These are phyloP conservation scores for Tetracladium setigerum DNA, from an alignment of 495 filamentous ascomycete genomes.

Conservation along the genomic window DNA sequence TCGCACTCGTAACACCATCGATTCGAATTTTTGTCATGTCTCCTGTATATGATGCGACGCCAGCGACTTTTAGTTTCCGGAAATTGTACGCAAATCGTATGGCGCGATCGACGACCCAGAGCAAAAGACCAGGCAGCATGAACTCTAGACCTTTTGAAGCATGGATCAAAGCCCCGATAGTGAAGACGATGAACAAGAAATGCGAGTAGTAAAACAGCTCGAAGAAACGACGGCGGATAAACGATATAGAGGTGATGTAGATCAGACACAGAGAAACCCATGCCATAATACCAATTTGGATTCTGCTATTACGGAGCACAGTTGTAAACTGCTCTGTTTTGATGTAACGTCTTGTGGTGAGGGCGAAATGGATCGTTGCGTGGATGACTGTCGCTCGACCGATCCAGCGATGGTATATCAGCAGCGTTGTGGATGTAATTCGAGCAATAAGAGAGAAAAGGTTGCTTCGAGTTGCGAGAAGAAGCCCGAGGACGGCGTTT, in stretches of 20 bases:
- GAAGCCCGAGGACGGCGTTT: slow-evolving; percentile 14
- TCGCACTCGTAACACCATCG: not conserved
- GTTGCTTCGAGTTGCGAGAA: slow-evolving; percentile 16
- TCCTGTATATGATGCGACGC: slow-evolving; percentile 2
- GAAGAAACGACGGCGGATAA: slow-evolving; percentile 10
- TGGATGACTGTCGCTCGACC: slow-evolving; percentile 13
- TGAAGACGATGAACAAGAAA: slow-evolving; percentile 16
- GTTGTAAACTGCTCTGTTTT: slow-evolving; percentile 7
- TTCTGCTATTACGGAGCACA: not conserved
- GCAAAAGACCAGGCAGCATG: slow-evolving; percentile 12
- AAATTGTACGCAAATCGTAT: slow-evolving; percentile 14
- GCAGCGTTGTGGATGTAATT: slow-evolving; percentile 7
- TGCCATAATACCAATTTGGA: slow-evolving; percentile 13
- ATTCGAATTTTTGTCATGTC: slow-evolving; percentile 16
- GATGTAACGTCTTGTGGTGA: slow-evolving; percentile 11
- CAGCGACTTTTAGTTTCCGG: not conserved
- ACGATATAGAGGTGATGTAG: slow-evolving; percentile 5
- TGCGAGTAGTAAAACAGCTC: slow-evolving; percentile 20
- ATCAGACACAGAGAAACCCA: slow-evolving; percentile 5
- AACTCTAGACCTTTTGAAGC: slow-evolving; percentile 13
- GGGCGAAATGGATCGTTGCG: slow-evolving; percentile 15
- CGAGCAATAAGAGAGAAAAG: slow-evolving; percentile 10
- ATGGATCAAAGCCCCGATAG: slow-evolving; percentile 12
- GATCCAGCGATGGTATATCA: slow-evolving; percentile 16
- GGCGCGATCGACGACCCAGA: slow-evolving; percentile 15